Evolutionary conservation across 1,139 yeast species (phyloP).

Genomic region (Meyerozyma carpophila): DNA sequence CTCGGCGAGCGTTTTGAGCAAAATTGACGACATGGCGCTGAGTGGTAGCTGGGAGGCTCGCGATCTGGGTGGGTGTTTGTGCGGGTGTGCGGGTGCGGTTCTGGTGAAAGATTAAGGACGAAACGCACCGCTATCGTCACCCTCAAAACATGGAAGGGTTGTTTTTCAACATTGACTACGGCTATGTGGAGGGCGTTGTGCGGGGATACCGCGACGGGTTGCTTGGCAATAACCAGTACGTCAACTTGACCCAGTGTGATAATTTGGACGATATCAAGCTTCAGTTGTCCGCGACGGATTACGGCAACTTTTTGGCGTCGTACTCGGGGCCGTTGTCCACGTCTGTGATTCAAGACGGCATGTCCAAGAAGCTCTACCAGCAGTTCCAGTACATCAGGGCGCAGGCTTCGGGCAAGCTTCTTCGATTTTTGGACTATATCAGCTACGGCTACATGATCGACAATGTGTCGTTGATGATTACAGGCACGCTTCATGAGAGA

Average conservation of each 20-base stretch:
- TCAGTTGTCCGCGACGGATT: conserved; percentile 92
- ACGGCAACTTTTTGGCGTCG: conserved; percentile 83
- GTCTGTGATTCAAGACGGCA: conserved; percentile 72
- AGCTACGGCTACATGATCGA: conserved; percentile 98
- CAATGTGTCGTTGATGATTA: conserved; percentile 90
- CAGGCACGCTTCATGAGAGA: conserved; percentile 94
- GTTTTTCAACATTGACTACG: conserved; percentile 80
- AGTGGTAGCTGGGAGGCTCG: not conserved
- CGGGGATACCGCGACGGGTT: conserved; percentile 91
- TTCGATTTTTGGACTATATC: conserved; percentile 83
- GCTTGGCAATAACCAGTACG: conserved; percentile 70
- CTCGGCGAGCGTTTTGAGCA: conserved; percentile 15
- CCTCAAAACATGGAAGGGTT: conserved; percentile 66
- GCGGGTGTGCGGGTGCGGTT: not conserved
- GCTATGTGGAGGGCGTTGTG: conserved; percentile 89
- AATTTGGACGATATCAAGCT: conserved; percentile 88
- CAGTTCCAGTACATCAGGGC: conserved; percentile 83
- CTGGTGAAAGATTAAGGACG: not conserved
- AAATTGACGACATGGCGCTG: conserved; percentile 14
- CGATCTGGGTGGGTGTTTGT: not conserved
- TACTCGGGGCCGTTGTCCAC: conserved; percentile 81
- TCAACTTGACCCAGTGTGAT: conserved; percentile 93
- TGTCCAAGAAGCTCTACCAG: conserved; percentile 67
- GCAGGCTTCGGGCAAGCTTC: conserved; percentile 76
- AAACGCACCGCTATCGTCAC: not conserved